Percentiles rank a stretch among this genome's conserved stretches.
phyloP scores from a whole-genome alignment of 129 eudicot species.

The Centaurea solstitialis region DNA sequence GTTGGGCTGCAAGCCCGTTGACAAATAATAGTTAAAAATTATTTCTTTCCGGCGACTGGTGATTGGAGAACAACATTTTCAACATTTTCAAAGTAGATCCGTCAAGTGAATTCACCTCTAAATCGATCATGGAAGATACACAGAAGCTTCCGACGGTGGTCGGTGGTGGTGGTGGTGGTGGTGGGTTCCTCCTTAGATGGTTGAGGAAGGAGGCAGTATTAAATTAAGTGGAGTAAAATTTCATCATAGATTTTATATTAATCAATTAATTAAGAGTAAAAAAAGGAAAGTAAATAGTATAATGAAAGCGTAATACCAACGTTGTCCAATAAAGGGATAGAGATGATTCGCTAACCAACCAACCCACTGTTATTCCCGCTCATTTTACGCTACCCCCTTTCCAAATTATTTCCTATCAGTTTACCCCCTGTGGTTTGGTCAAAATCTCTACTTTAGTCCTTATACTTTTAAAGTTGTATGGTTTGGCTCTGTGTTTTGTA shows the following conservation, averaged over 20 bases:
- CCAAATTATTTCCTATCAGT: neutral
- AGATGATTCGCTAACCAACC: slow-evolving; percentile 20
- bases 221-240: neutral
- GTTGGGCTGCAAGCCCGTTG: too few relatives aligned
- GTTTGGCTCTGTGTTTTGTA: neutral
- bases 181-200: neutral
- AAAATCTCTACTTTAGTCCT: neutral
- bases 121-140: neutral
- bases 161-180: neutral
- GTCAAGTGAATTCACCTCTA: neutral
- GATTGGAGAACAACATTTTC: neutral
- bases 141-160: neutral
- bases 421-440: neutral
- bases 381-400: slow-evolving; percentile 26
- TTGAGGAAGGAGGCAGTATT: neutral
- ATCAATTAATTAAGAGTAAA: neutral
- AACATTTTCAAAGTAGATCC: neutral
- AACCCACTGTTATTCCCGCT: slow-evolving; percentile 48
- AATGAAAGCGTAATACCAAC: slow-evolving; percentile 33
- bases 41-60: neutral
- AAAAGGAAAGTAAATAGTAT: neutral
- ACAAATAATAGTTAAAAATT: too few relatives aligned
- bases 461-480: neutral
- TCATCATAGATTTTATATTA: neutral
- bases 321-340: slow-evolving; percentile 16